A percentile compares a stretch with the other conserved stretches of the same genome.
Evolutionary conservation across 1,139 yeast species (phyloP).

Genomic region (Taiozyma sp.): DNA sequence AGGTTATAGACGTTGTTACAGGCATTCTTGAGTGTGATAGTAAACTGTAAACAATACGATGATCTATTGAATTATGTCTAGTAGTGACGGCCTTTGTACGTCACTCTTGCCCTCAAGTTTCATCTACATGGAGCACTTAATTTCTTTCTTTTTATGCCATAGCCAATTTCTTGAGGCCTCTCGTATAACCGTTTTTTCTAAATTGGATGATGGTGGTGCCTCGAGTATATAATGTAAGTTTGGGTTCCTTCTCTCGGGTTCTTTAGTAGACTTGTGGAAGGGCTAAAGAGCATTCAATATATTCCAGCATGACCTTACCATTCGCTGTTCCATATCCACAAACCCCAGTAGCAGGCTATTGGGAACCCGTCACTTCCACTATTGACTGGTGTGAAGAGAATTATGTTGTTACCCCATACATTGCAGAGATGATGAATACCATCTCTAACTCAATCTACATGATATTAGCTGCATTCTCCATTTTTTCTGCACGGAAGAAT

Average conservation of each 20-base stretch:
- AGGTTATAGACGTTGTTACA: no score
- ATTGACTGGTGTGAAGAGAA: conserved; percentile 96
- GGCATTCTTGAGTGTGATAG: no score
- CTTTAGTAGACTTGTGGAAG: no score
- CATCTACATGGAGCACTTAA: not conserved
- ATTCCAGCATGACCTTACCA: conserved; percentile 34
- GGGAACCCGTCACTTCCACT: conserved; percentile 40
- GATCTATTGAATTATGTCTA: not conserved
- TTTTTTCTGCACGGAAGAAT: conserved; percentile 49
- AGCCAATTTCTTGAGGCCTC: not conserved
- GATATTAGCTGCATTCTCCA: conserved; percentile 40
- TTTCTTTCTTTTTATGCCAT: not conserved
- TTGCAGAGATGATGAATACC: conserved; percentile 80
- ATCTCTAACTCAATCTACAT: conserved; percentile 65
- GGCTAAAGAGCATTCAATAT: no score
- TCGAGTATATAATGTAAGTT: not conserved
- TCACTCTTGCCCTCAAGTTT: not conserved
- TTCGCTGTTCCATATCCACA: conserved; percentile 30
- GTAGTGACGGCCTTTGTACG: no score
- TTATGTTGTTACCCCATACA: conserved; percentile 74
- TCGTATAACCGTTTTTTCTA: not conserved
- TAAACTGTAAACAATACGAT: no score
- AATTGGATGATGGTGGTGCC: not conserved
- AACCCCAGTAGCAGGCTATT: conserved; percentile 26
- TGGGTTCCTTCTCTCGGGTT: no score